A percentile compares a stretch with the other conserved stretches of the same genome.
Evolutionary conservation across 1,139 yeast species (phyloP).

Genomic region (Kurtzmaniella quercitrusa): DNA sequence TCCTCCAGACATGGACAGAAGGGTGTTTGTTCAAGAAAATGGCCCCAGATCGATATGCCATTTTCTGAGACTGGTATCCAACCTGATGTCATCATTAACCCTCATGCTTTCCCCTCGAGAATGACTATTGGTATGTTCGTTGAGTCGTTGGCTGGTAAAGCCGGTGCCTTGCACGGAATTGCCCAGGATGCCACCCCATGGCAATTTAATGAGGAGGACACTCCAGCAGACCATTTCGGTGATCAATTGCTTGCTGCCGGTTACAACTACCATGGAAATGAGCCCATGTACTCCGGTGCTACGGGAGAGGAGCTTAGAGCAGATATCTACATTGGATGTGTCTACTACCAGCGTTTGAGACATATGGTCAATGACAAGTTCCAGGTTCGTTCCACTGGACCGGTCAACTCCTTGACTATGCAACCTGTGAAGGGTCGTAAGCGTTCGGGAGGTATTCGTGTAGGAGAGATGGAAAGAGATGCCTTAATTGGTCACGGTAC

Average conservation of each 20-base stretch:
- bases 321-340: constrained; percentile 94
- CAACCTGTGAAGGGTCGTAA: constrained; percentile 99
- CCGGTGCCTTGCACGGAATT: constrained; percentile 96
- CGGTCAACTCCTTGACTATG: constrained; percentile 94
- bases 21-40: constrained; percentile 98
- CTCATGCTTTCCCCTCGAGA: constrained; percentile 99
- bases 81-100: constrained; percentile 96
- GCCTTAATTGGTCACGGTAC: constrained; percentile 99
- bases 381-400: constrained; percentile 99
- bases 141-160: constrained; percentile 95
- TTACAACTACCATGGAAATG: constrained; percentile 96
- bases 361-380: constrained; percentile 99
- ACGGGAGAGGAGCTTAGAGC: constrained; percentile 97
- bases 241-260: constrained; percentile 86
- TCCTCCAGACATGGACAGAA: constrained; percentile 99
- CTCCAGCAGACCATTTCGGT: constrained; percentile 97
- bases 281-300: constrained; percentile 98
- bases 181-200: constrained; percentile 98
- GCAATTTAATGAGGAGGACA: constrained; percentile 85
- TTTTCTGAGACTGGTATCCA: constrained; percentile 93
- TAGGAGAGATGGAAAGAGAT: constrained; percentile 99
- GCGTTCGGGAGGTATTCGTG: constrained; percentile 99
- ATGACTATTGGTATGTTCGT: constrained; percentile 99
- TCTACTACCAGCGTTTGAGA: constrained; percentile 95
- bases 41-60: constrained; percentile 98